Conservation (phyloP, 306 rosid species). For the Fragaria vesca region DNA sequence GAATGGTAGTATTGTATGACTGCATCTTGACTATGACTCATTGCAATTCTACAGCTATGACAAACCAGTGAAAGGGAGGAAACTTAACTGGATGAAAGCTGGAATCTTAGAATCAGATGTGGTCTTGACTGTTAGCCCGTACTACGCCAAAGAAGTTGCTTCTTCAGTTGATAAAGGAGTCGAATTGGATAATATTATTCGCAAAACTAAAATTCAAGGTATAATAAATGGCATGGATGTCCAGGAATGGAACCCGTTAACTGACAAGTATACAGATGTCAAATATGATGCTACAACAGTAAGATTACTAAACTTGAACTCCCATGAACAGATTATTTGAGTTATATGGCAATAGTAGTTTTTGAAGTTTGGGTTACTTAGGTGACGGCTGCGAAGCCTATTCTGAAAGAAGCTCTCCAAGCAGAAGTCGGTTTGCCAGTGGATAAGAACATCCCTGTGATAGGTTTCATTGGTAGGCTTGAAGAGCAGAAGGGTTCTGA, state of each 20-base stretch:
- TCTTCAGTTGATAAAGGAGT: constrained; percentile 64
- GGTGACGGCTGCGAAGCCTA: constrained; percentile 61
- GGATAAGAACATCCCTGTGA: constrained; percentile 58
- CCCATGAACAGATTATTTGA: not conserved
- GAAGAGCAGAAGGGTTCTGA: constrained; percentile 97
- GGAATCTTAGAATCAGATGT: constrained; percentile 56
- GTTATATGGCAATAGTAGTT: not conserved
- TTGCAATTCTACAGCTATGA: constrained; percentile 44
- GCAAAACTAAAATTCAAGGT: constrained; percentile 43
- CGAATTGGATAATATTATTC: constrained; percentile 60
- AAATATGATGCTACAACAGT: constrained; percentile 59
- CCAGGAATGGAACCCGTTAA: constrained; percentile 82
- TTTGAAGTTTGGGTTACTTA: constrained; percentile 19
- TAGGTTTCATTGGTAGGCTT: constrained; percentile 78
- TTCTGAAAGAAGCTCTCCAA: constrained; percentile 80
- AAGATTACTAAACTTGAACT: constrained; percentile 18
- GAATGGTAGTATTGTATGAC: not conserved
- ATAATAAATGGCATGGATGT: constrained; percentile 90
- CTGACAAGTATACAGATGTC: constrained; percentile 54
- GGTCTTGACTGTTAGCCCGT: constrained; percentile 75
- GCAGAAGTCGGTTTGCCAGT: constrained; percentile 86
- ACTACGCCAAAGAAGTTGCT: constrained; percentile 65
- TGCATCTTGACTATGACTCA: constrained; percentile 6
- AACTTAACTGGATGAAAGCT: constrained; percentile 82
- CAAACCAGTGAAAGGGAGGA: constrained; percentile 66